A percentile compares a stretch with the other conserved stretches of the same genome.
These are phyloP conservation scores for Ilyonectria sp. DNA, from an alignment of 2,329 filamentous ascomycete genomes.

Conservation along the genomic window DNA sequence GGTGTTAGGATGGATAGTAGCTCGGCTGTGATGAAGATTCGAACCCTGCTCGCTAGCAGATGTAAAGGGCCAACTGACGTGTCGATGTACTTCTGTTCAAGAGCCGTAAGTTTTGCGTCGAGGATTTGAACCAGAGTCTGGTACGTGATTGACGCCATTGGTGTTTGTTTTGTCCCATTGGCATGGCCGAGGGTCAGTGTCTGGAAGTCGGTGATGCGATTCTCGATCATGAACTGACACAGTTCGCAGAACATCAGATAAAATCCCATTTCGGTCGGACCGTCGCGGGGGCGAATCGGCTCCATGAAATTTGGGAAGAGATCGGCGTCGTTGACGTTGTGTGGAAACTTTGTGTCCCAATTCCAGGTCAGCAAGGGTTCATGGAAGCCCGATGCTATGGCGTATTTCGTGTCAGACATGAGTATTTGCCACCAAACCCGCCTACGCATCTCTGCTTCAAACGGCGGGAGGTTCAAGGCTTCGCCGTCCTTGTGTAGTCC, in stretches of 20 bases:
- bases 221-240: constrained; percentile 21
- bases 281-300: constrained; percentile 19
- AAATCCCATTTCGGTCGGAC: constrained; percentile 28
- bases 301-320: constrained; percentile 29
- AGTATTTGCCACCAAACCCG: constrained; percentile 31
- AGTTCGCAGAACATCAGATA: constrained; percentile 19
- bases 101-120: constrained; percentile 10
- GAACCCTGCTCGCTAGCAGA: constrained; percentile 15
- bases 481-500: constrained; percentile 27
- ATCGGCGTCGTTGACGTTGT: constrained; percentile 30
- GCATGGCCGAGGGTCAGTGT: constrained; percentile 10
- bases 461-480: constrained; percentile 9
- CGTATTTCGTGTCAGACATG: constrained; percentile 28
- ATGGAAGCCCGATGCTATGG: constrained; percentile 28
- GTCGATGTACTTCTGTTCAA: constrained; percentile 21
- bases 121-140: constrained; percentile 11
- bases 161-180: constrained; percentile 6
- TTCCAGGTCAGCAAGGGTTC: constrained; percentile 27
- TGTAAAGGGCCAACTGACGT: constrained; percentile 18
- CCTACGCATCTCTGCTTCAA: constrained; percentile 27
- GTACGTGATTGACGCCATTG: not conserved
- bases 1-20: constrained; percentile 20
- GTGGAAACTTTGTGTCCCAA: constrained; percentile 25
- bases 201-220: constrained; percentile 22
- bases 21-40: constrained; percentile 2